Conservation (phyloP, 106 monocot genomes). For the Dendrobium officinale region DNA sequence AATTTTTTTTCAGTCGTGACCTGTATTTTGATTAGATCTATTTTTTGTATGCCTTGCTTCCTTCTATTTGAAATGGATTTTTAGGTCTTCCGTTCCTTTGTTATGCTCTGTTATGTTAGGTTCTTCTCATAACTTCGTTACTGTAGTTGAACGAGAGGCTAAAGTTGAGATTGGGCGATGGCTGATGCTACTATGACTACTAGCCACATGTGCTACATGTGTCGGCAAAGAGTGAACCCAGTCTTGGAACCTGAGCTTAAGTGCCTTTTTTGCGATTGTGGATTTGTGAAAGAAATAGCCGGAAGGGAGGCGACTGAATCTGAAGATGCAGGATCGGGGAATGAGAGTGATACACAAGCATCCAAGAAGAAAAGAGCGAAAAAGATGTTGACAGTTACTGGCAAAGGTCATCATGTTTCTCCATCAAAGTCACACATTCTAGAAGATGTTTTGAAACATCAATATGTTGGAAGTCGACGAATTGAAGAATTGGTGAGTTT, state of each 20-base stretch:
- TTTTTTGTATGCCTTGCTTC: background rate
- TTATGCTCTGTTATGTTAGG: background rate
- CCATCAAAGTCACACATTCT: no score
- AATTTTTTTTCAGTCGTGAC: no score
- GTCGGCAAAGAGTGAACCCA: slow-evolving; percentile 26
- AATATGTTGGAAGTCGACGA: no score
- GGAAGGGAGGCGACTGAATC: background rate
- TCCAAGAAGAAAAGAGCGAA: no score
- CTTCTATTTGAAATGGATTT: background rate
- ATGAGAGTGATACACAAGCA: no score
- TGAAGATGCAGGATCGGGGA: slow-evolving; percentile 7
- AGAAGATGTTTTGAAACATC: no score
- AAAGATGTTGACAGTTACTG: no score
- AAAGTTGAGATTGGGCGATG: slow-evolving; percentile 13
- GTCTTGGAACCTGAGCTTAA: slow-evolving; percentile 30
- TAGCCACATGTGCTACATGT: slow-evolving; percentile 38
- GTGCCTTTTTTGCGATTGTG: slow-evolving; percentile 38
- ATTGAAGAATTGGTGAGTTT: no score
- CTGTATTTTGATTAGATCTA: background rate
- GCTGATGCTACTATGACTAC: slow-evolving; percentile 10
- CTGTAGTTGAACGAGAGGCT: background rate
- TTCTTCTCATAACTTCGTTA: background rate
- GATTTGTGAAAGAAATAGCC: slow-evolving; percentile 40
- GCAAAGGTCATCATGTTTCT: no score
- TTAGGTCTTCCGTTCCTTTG: background rate